These are phyloP conservation scores for Erigeron canadensis DNA, from an alignment of 129 eudicot species.

Conservation along the genomic window DNA sequence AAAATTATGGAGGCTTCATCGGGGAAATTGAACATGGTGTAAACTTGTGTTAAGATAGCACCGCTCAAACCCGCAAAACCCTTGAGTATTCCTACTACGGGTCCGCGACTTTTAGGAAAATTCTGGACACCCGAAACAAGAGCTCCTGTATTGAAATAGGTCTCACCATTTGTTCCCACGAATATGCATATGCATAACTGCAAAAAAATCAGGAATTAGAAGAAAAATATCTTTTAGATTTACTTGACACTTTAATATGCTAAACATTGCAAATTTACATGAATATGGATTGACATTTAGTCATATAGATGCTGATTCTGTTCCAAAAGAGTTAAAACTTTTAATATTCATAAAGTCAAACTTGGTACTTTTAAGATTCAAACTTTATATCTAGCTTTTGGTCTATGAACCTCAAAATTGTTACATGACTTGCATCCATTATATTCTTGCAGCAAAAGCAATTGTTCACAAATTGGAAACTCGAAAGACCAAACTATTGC, in stretches of 20 bases:
- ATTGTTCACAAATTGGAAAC: too few species aligned
- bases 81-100: slow-evolving; percentile 69
- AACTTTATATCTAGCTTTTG: background rate
- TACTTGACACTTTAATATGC: background rate
- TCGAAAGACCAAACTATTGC: too few species aligned
- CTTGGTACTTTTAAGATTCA: slow-evolving; percentile 17
- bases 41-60: slow-evolving; percentile 67
- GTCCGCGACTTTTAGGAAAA: slow-evolving; percentile 79
- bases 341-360: slow-evolving; percentile 15
- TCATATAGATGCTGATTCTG: slow-evolving; percentile 16
- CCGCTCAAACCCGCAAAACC: slow-evolving; percentile 81
- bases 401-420: background rate
- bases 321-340: slow-evolving; percentile 11
- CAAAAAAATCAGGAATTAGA: slow-evolving; percentile 22
- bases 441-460: too few species aligned
- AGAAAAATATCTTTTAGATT: background rate
- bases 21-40: slow-evolving; percentile 59
- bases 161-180: slow-evolving; percentile 80
- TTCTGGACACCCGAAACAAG: slow-evolving; percentile 68
- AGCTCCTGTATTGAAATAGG: slow-evolving; percentile 79
- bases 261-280: background rate
- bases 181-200: slow-evolving; percentile 71
- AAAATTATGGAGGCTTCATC: slow-evolving; percentile 60
- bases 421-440: too few species aligned
- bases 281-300: slow-evolving; percentile 5